phyloP scores from a whole-genome alignment of 1,139 yeast genomes.

The Taiozyma onychis region DNA sequence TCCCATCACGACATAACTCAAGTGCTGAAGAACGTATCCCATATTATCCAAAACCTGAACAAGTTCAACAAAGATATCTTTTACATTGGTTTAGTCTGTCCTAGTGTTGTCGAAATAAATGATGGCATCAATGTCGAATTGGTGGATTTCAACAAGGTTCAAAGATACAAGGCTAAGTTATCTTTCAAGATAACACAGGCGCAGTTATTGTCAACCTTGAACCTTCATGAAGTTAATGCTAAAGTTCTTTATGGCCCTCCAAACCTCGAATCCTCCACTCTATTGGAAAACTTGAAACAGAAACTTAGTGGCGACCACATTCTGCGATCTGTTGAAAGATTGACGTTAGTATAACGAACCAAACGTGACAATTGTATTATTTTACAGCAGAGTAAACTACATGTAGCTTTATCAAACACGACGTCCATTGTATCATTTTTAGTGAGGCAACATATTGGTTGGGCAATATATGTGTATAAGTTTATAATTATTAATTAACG shows the following conservation, averaged over 20 bases:
- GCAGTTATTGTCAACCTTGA: conserved; percentile 4
- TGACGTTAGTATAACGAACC: not conserved
- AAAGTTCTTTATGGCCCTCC: conserved; percentile 13
- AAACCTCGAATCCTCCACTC: conserved; percentile 2
- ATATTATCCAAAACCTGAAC: conserved; percentile 1
- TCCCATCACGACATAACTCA: not conserved
- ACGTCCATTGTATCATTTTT: not conserved
- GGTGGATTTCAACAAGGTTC: conserved; percentile 11
- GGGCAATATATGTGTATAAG: not conserved
- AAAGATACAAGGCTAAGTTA: conserved; percentile 14
- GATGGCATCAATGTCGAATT: conserved; percentile 10
- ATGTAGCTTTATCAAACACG: not conserved
- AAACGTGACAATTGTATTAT: not conserved
- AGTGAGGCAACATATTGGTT: not conserved
- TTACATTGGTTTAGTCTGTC: conserved; percentile 11
- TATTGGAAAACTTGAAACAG: conserved; percentile 9
- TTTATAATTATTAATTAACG: not conserved
- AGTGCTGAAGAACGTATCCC: conserved; percentile 1
- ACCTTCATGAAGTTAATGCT: conserved; percentile 2
- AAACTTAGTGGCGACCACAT: conserved; percentile 3
- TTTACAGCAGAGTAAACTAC: not conserved
- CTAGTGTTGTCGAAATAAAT: conserved; percentile 3
- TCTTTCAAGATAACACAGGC: conserved; percentile 7
- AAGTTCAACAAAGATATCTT: conserved; percentile 14
- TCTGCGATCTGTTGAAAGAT: conserved; percentile 3